Evolutionary conservation across 108 stramenopile species (phyloP).

Genomic region (Skeletonema marinoi): DNA sequence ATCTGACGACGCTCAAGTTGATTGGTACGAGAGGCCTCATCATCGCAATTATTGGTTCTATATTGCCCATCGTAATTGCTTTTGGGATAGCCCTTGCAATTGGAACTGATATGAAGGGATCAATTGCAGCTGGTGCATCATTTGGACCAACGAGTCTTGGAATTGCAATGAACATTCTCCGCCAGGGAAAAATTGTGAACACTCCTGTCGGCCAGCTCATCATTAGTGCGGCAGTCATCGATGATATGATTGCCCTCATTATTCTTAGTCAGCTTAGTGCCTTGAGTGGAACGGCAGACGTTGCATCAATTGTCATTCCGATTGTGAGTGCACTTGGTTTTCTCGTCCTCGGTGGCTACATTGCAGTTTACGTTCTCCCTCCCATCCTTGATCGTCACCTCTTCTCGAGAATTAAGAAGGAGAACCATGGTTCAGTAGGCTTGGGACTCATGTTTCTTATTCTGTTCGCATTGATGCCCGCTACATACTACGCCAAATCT

Average conservation of each 20-base stretch:
- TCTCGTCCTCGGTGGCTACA: conserved; percentile 70
- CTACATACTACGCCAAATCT: conserved; percentile 64
- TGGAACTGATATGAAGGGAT: conserved; percentile 50
- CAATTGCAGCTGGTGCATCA: conserved; percentile 72
- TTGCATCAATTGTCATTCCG: conserved; percentile 59
- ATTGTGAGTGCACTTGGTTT: conserved; percentile 71
- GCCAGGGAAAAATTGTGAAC: conserved; percentile 70
- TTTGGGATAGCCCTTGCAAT: conserved; percentile 60
- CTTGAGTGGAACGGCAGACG: conserved; percentile 55
- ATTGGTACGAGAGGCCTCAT: conserved; percentile 76
- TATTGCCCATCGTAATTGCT: conserved; percentile 78
- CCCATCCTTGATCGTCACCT: conserved; percentile 48
- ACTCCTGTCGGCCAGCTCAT: conserved; percentile 87
- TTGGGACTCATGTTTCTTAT: conserved; percentile 55
- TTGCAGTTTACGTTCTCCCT: conserved; percentile 66
- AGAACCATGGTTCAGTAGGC: conserved; percentile 54
- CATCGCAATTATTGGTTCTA: conserved; percentile 77
- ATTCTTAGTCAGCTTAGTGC: conserved; percentile 73
- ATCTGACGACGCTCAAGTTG: conserved; percentile 72
- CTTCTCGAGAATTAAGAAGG: conserved; percentile 30
- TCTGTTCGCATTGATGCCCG: conserved; percentile 56
- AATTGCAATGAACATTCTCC: conserved; percentile 79
- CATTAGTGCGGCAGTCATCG: conserved; percentile 81
- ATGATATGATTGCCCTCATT: conserved; percentile 87
- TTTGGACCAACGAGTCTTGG: conserved; percentile 85